Conservation (phyloP, 345 rosid genomes). For the Linum trigynum region DNA sequence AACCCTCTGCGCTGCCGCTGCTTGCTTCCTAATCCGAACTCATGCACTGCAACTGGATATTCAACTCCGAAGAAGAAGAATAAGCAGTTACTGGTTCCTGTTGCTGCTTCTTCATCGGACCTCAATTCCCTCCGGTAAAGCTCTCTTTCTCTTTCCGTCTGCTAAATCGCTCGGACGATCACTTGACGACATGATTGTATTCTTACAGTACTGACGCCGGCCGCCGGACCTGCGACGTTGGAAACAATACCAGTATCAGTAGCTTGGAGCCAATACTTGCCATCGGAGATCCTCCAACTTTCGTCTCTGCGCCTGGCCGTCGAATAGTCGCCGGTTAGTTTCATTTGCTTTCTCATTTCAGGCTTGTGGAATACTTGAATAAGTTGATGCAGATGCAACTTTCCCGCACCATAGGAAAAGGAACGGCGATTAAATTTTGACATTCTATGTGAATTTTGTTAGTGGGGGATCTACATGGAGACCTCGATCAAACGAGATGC, state of each 20-base stretch:
- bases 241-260: not conserved
- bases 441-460: constrained; percentile 1
- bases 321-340: constrained; percentile 76
- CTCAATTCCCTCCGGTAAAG: not conserved
- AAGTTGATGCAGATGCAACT: not conserved
- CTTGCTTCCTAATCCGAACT: not conserved
- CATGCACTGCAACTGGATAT: not conserved
- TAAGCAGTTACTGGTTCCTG: not conserved
- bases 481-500: constrained; percentile 60
- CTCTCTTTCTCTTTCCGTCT: constrained; percentile 19
- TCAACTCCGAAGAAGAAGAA: too few relatives aligned
- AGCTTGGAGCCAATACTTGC: constrained; percentile 51
- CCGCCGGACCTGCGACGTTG: not conserved
- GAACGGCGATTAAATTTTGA: not conserved
- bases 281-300: constrained; percentile 75
- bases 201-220: not conserved
- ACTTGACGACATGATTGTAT: not conserved
- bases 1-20: not conserved
- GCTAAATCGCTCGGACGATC: constrained; percentile 9
- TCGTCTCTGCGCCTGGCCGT: constrained; percentile 83
- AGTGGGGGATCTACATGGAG: constrained; percentile 95
- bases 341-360: not conserved
- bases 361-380: not conserved
- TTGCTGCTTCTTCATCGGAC: not conserved
- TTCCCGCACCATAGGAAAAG: not conserved